Evolutionary conservation across 2,329 filamentous ascomycete genomes (phyloP).

Genomic region (Salinomyces thailandicus): DNA sequence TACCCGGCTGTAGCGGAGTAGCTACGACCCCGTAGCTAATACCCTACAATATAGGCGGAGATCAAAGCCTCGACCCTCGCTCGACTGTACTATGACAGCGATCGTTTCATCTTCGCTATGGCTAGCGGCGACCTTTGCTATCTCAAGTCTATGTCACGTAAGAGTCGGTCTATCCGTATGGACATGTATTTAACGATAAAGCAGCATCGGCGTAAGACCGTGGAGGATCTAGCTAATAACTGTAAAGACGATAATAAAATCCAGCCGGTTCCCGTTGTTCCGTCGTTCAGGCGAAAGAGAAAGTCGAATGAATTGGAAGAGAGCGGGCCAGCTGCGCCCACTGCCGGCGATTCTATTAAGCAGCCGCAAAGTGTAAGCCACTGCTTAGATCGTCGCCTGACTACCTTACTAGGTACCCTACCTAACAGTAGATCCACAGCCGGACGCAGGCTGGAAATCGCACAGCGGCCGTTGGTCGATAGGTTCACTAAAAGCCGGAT

Average conservation of each 20-base stretch:
- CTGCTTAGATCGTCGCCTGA: no score
- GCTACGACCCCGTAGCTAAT: slow-evolving; percentile 10
- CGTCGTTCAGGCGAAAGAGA: no score
- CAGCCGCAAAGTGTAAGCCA: no score
- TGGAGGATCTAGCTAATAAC: neutral
- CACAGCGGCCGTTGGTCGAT: no score
- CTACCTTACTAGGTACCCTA: no score
- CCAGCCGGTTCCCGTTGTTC: no score
- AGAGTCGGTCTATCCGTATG: neutral
- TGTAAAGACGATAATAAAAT: neutral
- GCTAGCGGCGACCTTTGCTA: slow-evolving; percentile 31
- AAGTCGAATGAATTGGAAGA: no score
- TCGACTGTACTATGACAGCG: slow-evolving; percentile 12
- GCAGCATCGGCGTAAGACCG: slow-evolving; percentile 1
- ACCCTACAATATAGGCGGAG: slow-evolving; percentile 31
- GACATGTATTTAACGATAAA: slow-evolving; percentile 4
- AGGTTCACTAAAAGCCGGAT: no score
- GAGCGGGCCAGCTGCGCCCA: no score
- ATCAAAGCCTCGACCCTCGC: slow-evolving; percentile 38
- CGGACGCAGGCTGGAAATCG: no score
- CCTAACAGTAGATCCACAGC: no score
- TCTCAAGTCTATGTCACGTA: slow-evolving; percentile 26
- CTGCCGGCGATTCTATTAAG: no score
- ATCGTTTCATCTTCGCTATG: slow-evolving; percentile 29
- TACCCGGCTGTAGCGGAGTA: slow-evolving; percentile 12